Base-by-base conservation (phyloP, 1,284 basidiomycete species). In the Mycosarcoma maydis region DNA sequence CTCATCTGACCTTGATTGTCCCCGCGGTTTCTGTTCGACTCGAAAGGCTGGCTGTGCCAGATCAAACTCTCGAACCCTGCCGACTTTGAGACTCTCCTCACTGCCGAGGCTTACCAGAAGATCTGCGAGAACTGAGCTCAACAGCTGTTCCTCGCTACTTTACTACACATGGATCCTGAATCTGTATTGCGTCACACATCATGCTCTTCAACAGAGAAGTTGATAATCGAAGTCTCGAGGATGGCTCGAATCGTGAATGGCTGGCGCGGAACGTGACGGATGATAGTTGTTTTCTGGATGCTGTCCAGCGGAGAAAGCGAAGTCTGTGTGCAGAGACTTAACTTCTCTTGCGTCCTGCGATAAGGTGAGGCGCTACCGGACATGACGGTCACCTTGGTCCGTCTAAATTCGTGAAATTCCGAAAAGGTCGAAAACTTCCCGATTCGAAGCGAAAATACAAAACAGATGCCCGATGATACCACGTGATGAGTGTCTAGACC, bases 31-130 rank as follows among this genome's bases (percentile, higher is more conserved):
- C 33, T 3, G n/a, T 34, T 16, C 16, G 11, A n/a, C 26, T 17
- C 24, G 11, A 23, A 77, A 95, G 94, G 94, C 52, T 98, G 94
- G 94, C 87, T 98, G 46, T 94, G 91, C 88, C 94, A 92, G 85
- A 90, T 98, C 82, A 88, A 90, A 83, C 84, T 97, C 48, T 87
- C 89, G 27, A 84, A 92, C 61, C 89, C 91, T 6, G 82, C 86
- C 7, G 91, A 88, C 88, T 90, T 79, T 43, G 75, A 77, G 76
- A 96, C 89, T 84, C 86, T 98, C 27, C 85, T 98, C 83, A 86
- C 87, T 29, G 88, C 86, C 65, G 90, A 91, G 54, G 88, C 86
- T 16, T 98, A 98, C 86, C 87, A 89, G 83, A 62, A 66, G 54
- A 43, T 71, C 30, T 71, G 68, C 62, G 68, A 71, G 54, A 66